A percentile compares a stretch with the other conserved stretches of the same genome.
Evolutionary conservation across 495 filamentous ascomycete species (phyloP).

Genomic region (Neurospora sp.): DNA sequence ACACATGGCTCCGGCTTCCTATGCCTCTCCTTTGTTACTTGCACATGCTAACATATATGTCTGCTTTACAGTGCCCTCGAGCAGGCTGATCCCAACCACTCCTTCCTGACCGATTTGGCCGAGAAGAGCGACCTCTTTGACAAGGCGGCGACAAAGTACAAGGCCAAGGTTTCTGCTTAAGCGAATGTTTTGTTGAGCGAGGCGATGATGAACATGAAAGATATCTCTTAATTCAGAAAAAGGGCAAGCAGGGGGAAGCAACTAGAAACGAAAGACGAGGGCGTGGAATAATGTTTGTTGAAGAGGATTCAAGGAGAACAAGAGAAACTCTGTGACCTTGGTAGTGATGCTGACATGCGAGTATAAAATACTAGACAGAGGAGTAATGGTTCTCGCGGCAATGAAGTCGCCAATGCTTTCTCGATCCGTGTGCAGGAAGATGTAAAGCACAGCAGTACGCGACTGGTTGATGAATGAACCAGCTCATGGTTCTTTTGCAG

Average conservation of each 20-base stretch:
- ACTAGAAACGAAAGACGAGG: neutral
- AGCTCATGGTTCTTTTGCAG: neutral
- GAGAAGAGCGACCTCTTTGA: constrained; percentile 76
- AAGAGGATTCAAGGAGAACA: neutral
- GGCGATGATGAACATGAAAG: neutral
- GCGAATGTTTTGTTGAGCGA: neutral
- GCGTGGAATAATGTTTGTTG: neutral
- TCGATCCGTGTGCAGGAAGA: no score
- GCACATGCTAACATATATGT: neutral
- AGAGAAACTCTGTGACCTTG: neutral
- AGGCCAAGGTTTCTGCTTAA: constrained; percentile 57
- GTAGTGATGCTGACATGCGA: neutral
- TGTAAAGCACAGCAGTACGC: no score
- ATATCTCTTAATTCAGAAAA: neutral
- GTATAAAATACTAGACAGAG: neutral
- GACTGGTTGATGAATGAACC: no score
- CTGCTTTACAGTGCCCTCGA: constrained; percentile 41
- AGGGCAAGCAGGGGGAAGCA: neutral
- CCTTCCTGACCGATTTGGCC: constrained; percentile 54
- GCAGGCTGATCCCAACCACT: constrained; percentile 48
- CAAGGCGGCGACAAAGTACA: constrained; percentile 66
- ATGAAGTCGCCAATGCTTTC: neutral
- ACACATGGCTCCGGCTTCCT: neutral
- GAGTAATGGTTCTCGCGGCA: neutral
- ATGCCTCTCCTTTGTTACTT: neutral